These are phyloP conservation scores for Phytophthora palmivora DNA, from an alignment of 352 stramenopile species.

Conservation along the genomic window DNA sequence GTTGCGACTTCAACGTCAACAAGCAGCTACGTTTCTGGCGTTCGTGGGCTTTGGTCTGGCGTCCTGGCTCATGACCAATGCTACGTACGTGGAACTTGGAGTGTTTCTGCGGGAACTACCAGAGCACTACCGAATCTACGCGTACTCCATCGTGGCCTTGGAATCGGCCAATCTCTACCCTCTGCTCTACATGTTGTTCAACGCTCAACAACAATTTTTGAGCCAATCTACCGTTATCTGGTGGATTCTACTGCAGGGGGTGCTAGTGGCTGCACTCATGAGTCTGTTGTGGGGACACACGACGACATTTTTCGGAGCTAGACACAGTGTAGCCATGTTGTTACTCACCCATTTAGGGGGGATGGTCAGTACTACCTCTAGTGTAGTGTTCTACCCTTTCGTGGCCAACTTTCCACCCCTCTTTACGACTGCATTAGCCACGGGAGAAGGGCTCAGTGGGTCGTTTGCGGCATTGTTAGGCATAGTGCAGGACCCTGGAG, in stretches of 20 bases:
- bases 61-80: conserved; percentile 78
- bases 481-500: conserved; percentile 64
- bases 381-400: conserved; percentile 78
- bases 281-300: conserved; percentile 64
- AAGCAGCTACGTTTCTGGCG: conserved; percentile 44
- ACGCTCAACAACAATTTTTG: conserved; percentile 49
- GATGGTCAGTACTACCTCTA: conserved; percentile 76
- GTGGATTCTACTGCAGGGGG: conserved; percentile 55
- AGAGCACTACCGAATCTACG: conserved; percentile 72
- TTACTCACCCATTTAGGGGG: conserved; percentile 68
- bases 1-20: conserved; percentile 16
- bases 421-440: conserved; percentile 72
- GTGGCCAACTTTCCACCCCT: conserved; percentile 66
- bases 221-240: conserved; percentile 58
- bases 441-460: conserved; percentile 70
- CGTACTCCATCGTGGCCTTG: conserved; percentile 75
- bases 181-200: conserved; percentile 74
- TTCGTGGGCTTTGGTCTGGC: conserved; percentile 67
- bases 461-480: conserved; percentile 65
- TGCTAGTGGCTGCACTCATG: conserved; percentile 63
- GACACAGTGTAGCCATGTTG: conserved; percentile 74
- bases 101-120: conserved; percentile 65
- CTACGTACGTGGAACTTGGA: conserved; percentile 64
- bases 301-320: conserved; percentile 47
- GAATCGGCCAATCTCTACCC: conserved; percentile 79